Conservation (phyloP, 208 protist genomes). For the Acanthamoeba polyphaga region DNA sequence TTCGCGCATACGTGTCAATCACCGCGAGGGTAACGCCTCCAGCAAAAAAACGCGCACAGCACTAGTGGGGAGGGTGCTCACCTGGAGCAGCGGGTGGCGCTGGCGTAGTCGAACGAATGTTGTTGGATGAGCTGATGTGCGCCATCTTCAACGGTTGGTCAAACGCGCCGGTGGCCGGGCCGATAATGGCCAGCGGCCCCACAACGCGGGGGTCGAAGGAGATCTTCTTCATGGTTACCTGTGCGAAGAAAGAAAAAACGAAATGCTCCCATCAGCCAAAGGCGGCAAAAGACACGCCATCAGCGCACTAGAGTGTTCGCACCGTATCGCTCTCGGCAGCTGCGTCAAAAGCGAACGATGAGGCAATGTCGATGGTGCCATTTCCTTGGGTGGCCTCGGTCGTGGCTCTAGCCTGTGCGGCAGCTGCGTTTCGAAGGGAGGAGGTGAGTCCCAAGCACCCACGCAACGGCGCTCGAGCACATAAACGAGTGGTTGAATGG, state of each 20-base stretch:
- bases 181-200: constrained; percentile 56
- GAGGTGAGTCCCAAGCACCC: background rate
- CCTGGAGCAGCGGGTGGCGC: background rate
- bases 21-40: background rate
- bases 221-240: constrained; percentile 40
- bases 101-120: constrained; percentile 33
- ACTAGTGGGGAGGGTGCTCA: background rate
- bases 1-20: background rate
- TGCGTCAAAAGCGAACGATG: constrained; percentile 15
- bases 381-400: background rate
- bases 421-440: background rate
- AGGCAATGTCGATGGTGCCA: constrained; percentile 22
- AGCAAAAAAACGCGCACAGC: background rate
- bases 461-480: background rate
- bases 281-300: background rate
- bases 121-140: constrained; percentile 67
- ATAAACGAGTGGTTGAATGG: background rate
- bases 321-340: background rate
- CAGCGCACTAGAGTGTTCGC: background rate
- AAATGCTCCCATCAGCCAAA: too few species aligned
- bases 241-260: background rate
- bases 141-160: constrained; percentile 47
- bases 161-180: constrained; percentile 43
- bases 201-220: constrained; percentile 56
- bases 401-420: background rate